Evolutionary conservation across 2,329 filamentous ascomycete species (phyloP), one percentile per base, ranked within the genome.

Genomic region (Phaeosphaeriaceae sp.): DNA sequence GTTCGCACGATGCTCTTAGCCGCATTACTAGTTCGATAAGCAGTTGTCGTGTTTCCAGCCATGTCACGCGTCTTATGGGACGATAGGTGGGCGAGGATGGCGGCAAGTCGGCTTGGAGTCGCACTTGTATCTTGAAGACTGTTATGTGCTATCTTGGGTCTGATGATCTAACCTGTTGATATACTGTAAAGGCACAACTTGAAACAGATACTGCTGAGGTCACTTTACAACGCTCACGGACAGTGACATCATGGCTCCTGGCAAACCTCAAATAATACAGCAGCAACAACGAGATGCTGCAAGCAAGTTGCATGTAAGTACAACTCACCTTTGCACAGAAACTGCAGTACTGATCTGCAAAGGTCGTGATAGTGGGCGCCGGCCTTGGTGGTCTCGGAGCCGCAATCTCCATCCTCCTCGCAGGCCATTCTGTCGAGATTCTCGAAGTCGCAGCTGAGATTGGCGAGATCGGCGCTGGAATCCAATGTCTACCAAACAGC

Each of bases 341-440:
- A 23, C 28, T n/a, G 32, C 4, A 32, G 49, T 15, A 49, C 19
- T 60, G 22, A 61, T n/a, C 44, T 24, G 1, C 11, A 3, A 19
- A 76, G 73, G 65, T 86, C 24, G 78, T 86, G 22, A 75, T 87
- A 24, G 80, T 86, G 21, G 85, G 85, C n/a, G 85, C 84, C 10
- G 85, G 85, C 6, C 77, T 87, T 21, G 83, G 84, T 23, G 85
- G 85, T 5, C 77, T 88, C 9, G 83, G 79, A 11, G 81, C 82
- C 22, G 81, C 81, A n/a, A 83, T 85, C 57, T 72, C 79, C 3
- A 77, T 81, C 43, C 73, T 79, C 1, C 74, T 83, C 9, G 78
- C 78, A 23, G 81, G 83, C 22, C 83, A 85, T 66, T 70, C 72
- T 22, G 82, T 85, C 7, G 79, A 75, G 0, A 77, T 85, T 21